Percentiles rank a stretch among this genome's conserved stretches.
These are phyloP conservation scores for Corrigiola litoralis DNA, from an alignment of 179 eudicot genomes.

Conservation along the genomic window DNA sequence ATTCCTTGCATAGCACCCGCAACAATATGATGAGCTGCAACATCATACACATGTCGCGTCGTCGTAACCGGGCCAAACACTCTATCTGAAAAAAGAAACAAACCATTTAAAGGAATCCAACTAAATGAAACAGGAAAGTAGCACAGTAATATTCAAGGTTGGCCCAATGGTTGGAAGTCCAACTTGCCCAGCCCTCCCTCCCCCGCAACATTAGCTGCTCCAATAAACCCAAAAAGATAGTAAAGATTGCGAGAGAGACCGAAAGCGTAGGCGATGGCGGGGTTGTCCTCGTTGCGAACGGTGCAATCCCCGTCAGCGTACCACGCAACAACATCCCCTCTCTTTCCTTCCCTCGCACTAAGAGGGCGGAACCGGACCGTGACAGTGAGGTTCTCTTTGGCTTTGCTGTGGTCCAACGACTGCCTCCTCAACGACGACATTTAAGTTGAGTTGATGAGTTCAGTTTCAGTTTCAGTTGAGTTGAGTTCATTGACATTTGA, in stretches of 20 bases:
- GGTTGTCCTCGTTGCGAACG: conserved; percentile 22
- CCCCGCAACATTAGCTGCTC: too few species aligned
- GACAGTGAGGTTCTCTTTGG: conserved; percentile 20
- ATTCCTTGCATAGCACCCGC: conserved; percentile 86
- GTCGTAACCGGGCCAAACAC: conserved; percentile 95
- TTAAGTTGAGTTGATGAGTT: too few species aligned
- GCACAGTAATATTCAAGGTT: too few species aligned
- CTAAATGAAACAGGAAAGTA: background rate
- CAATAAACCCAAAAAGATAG: too few species aligned
- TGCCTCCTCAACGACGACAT: too few species aligned
- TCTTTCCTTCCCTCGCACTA: conserved; percentile 25
- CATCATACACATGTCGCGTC: conserved; percentile 81
- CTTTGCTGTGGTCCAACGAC: background rate
- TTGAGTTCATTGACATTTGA: too few species aligned
- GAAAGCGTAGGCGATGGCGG: conserved; percentile 20
- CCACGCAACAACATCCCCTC: conserved; percentile 30
- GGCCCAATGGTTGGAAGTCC: too few species aligned
- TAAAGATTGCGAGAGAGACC: conserved; percentile 2
- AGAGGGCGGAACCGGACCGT: conserved; percentile 31
- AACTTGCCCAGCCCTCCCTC: too few species aligned
- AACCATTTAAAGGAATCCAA: background rate
- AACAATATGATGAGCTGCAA: conserved; percentile 80
- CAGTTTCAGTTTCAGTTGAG: too few species aligned
- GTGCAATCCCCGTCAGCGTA: conserved; percentile 27
- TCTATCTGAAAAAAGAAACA: conserved; percentile 40